Conservation (phyloP, 2,329 filamentous ascomycete species). For the Hymenoscyphus repandus region DNA sequence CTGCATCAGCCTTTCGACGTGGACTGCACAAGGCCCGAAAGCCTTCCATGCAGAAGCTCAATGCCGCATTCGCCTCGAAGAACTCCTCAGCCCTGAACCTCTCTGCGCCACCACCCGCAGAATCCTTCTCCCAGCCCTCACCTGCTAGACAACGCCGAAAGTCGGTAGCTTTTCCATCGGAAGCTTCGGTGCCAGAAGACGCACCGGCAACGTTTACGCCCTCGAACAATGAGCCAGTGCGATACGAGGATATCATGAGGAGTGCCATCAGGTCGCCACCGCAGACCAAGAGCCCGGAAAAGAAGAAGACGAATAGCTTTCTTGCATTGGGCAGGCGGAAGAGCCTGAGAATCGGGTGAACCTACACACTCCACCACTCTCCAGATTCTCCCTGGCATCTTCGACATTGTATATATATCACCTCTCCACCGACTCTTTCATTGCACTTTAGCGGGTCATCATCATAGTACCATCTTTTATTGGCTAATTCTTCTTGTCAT, state of each 20-base stretch:
- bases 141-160: not conserved
- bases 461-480: too few relatives aligned
- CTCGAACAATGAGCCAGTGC: slow-evolving; percentile 5
- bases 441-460: too few relatives aligned
- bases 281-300: not conserved
- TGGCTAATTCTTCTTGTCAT: too few relatives aligned
- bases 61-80: slow-evolving; percentile 11
- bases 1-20: slow-evolving; percentile 19
- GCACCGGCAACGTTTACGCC: slow-evolving; percentile 2
- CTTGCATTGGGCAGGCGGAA: slow-evolving; percentile 12
- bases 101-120: not conserved
- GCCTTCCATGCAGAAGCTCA: slow-evolving; percentile 20
- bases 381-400: too few relatives aligned
- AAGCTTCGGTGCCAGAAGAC: not conserved
- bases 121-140: not conserved
- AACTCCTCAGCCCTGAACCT: slow-evolving; percentile 6
- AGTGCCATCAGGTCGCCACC: slow-evolving; percentile 14
- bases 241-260: slow-evolving; percentile 22
- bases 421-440: not conserved
- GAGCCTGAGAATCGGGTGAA: slow-evolving; percentile 10
- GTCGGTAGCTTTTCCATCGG: slow-evolving; percentile 3
- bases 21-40: slow-evolving; percentile 19
- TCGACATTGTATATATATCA: not conserved
- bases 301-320: slow-evolving; percentile 3
- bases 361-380: not conserved